These are phyloP conservation scores for Cordyceps militaris DNA, from an alignment of 2,329 filamentous ascomycete species.

Conservation along the genomic window DNA sequence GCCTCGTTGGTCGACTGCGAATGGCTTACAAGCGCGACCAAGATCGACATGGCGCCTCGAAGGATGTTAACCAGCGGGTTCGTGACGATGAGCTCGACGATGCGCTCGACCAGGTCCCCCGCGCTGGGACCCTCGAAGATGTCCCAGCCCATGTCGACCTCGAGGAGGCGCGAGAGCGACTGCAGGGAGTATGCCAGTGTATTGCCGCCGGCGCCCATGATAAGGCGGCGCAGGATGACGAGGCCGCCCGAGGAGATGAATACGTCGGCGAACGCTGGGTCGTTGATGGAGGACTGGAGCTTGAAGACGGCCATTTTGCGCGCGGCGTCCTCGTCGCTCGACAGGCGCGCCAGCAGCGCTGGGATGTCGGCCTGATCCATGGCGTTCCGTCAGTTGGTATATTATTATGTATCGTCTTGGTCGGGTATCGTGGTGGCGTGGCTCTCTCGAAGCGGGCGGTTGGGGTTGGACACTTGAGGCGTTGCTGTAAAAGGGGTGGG, in stretches of 20 bases:
- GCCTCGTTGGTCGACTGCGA: slow-evolving; percentile 51
- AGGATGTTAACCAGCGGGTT: slow-evolving; percentile 97
- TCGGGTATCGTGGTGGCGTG: not conserved
- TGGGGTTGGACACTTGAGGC: not conserved
- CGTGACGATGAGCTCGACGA: slow-evolving; percentile 88
- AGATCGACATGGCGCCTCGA: slow-evolving; percentile 90
- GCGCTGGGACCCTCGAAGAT: slow-evolving; percentile 59
- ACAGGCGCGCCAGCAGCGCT: slow-evolving; percentile 55
- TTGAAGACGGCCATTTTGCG: slow-evolving; percentile 99
- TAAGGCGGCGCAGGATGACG: slow-evolving; percentile 70
- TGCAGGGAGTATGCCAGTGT: slow-evolving; percentile 93
- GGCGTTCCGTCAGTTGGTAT: slow-evolving; percentile 10
- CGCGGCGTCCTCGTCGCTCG: slow-evolving; percentile 75
- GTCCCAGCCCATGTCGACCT: slow-evolving; percentile 98
- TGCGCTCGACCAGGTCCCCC: slow-evolving; percentile 62
- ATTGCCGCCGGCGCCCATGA: slow-evolving; percentile 81
- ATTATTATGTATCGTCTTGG: not conserved
- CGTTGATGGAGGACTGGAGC: slow-evolving; percentile 88
- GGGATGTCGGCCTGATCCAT: slow-evolving; percentile 65
- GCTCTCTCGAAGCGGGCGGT: not conserved
- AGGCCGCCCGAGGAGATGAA: slow-evolving; percentile 90
- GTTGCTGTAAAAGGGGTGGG: slow-evolving; percentile 3
- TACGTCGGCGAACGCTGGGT: slow-evolving; percentile 91
- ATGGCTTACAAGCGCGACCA: slow-evolving; percentile 87
- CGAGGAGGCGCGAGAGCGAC: slow-evolving; percentile 76